A percentile compares a stretch with the other conserved stretches of the same genome.
These are phyloP conservation scores for Microbotryomycetes sp. DNA, from an alignment of 1,284 basidiomycete species.

Conservation along the genomic window DNA sequence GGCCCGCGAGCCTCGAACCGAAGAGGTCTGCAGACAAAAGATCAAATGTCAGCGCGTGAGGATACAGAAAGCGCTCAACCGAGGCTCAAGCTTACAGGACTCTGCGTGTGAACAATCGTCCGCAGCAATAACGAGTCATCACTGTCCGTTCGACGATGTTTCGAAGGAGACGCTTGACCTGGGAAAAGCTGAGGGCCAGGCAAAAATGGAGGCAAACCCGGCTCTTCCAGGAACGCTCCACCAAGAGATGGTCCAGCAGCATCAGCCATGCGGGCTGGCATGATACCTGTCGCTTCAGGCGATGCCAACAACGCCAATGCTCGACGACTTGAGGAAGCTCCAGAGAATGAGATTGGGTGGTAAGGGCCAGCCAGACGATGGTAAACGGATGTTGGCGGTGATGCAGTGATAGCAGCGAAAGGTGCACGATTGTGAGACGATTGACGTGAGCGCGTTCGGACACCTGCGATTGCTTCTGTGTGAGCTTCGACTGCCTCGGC, in stretches of 20 bases:
- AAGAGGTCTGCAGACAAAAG: constrained; percentile 2
- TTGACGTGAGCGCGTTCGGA: neutral
- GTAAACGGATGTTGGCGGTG: constrained; percentile 36
- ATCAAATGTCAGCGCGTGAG: neutral
- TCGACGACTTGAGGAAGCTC: constrained; percentile 17
- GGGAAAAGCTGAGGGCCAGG: constrained; percentile 29
- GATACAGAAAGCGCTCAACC: too few species aligned
- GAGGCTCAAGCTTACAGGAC: constrained; percentile 19
- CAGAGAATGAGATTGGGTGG: constrained; percentile 32
- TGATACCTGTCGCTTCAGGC: constrained; percentile 35
- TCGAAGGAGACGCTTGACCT: neutral
- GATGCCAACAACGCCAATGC: constrained; percentile 35
- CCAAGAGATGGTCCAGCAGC: neutral
- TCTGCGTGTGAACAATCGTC: constrained; percentile 26
- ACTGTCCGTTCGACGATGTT: constrained; percentile 19
- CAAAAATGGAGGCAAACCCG: constrained; percentile 23
- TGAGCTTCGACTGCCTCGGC: neutral
- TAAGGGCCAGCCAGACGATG: constrained; percentile 36
- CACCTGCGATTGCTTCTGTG: neutral
- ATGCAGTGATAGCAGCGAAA: constrained; percentile 20
- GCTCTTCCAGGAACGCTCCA: neutral
- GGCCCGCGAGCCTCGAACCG: neutral
- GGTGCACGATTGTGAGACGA: neutral
- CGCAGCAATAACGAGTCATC: constrained; percentile 22
- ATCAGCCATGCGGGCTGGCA: constrained; percentile 15